Conservation (phyloP, 306 rosid species). For the Cyclanthera cordifolia region DNA sequence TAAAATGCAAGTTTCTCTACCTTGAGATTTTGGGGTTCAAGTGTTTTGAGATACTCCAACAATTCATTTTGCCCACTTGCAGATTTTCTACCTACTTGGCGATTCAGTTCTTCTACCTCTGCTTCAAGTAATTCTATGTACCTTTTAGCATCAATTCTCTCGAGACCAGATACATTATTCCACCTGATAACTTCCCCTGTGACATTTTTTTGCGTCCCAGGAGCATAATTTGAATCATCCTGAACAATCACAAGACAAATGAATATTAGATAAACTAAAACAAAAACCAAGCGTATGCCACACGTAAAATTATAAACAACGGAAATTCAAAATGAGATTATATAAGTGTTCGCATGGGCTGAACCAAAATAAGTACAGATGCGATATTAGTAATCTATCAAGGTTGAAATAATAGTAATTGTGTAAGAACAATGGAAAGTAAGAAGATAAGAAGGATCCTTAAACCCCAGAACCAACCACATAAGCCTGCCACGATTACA, state of each 20-base stretch:
- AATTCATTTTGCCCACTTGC: constrained; percentile 67
- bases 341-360: neutral
- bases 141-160: constrained; percentile 79
- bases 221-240: constrained; percentile 78
- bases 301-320: neutral
- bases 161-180: constrained; percentile 79
- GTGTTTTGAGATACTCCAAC: constrained; percentile 85
- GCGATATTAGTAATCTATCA: neutral
- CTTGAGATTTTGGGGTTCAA: constrained; percentile 88
- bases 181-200: constrained; percentile 93
- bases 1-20: constrained; percentile 26
- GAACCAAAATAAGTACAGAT: too few species aligned
- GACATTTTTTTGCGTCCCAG: constrained; percentile 91
- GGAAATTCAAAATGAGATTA: neutral
- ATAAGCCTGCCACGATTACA: too few species aligned
- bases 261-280: constrained; percentile 4
- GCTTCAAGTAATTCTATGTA: constrained; percentile 92
- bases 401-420: neutral
- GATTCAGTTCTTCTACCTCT: constrained; percentile 85
- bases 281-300: neutral
- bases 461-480: too few species aligned
- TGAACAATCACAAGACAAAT: constrained; percentile 25
- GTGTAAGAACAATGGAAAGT: too few species aligned
- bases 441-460: too few species aligned
- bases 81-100: constrained; percentile 77